Base-by-base conservation (phyloP, 495 filamentous ascomycete species). In the Ascobolus immersus region DNA sequence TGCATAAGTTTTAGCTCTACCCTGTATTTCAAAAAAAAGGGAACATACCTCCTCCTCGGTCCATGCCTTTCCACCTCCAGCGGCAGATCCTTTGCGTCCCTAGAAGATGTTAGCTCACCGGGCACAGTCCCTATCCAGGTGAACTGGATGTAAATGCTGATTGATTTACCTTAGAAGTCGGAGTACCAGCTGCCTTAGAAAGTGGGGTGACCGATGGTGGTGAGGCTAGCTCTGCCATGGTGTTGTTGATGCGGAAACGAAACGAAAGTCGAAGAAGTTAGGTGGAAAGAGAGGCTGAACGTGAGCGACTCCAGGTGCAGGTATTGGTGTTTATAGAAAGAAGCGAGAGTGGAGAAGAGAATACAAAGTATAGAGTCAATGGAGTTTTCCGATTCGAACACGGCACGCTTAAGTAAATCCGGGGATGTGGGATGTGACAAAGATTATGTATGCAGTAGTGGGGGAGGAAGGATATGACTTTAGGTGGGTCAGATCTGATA, bases 21-120 rank as follows among this genome's bases (percentile, higher is more conserved):
- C 6, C 15, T n/a, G n/a, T 22, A 7, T 17, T 5, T 30, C 18
- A 39, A 30, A 18, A 19, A 21, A 15, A 28, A 19, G 7, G 13
- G 17, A 31, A 42, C 61, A 37, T 61, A 76, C 72, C 69, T 77
- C 72, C 45, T 74, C 71, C 53, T 75, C 71, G 39, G 70, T 77
- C 72, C 72, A 77, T 33, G 72, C 71, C 51, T 73, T 55, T 14
- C 72, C 72, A 32, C 72, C 72, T 35, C 71, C 73, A 14, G 72
- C 72, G 36, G 71, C 72, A 22, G 62, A 60, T 21, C 54, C 50
- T 53, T 76, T 76, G 26, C 69, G 63, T 45, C 47, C 47, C 46
- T 50, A 36, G 33, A 34, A 18, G 19, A 19, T 24, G 12, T 19
- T n/a, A 27, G 17, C 33, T 39, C 21, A 39, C 33, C 33, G 19